These are phyloP conservation scores for Leishmania martiniquensis DNA, from an alignment of 208 protist species.

Conservation along the genomic window DNA sequence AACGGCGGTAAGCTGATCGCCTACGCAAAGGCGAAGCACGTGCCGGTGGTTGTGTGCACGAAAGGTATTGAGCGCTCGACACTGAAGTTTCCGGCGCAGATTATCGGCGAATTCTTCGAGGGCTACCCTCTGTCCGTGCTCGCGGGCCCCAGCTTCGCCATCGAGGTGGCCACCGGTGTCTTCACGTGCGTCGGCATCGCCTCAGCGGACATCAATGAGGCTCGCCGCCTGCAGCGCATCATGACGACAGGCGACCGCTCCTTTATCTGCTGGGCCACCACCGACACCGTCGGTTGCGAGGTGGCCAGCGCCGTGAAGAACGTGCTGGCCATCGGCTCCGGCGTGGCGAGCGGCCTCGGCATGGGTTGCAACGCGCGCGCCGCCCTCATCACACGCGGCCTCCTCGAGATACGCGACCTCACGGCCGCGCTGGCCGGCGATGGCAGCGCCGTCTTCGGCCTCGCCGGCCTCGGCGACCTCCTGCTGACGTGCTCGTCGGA, in stretches of 20 bases:
- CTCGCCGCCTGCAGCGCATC: slow-evolving; percentile 71
- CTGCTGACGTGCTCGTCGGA: slow-evolving; percentile 90
- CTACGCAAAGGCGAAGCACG: slow-evolving; percentile 40
- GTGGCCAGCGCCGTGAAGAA: slow-evolving; percentile 93
- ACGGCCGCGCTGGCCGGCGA: slow-evolving; percentile 77
- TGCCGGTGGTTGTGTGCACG: slow-evolving; percentile 74
- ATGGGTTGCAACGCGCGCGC: slow-evolving; percentile 80
- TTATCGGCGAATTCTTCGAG: slow-evolving; percentile 78
- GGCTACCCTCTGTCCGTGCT: slow-evolving; percentile 64
- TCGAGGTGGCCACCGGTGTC: slow-evolving; percentile 81
- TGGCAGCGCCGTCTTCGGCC: slow-evolving; percentile 82
- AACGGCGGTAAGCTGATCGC: slow-evolving; percentile 42
- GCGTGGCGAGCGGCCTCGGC: slow-evolving; percentile 67
- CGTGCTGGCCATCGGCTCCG: slow-evolving; percentile 89
- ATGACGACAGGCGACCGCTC: slow-evolving; percentile 67
- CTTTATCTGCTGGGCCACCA: slow-evolving; percentile 86
- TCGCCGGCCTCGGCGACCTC: slow-evolving; percentile 89
- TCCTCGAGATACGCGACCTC: slow-evolving; percentile 88
- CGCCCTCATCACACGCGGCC: slow-evolving; percentile 77
- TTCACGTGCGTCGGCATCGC: slow-evolving; percentile 84
- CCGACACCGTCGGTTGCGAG: slow-evolving; percentile 88
- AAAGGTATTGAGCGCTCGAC: slow-evolving; percentile 89
- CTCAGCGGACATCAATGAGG: slow-evolving; percentile 54
- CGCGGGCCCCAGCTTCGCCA: slow-evolving; percentile 89
- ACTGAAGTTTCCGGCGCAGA: slow-evolving; percentile 80